Evolutionary conservation across 257 asterid genomes (phyloP), one percentile per base, ranked within the genome.

Genomic region (Leonotis leonurus): DNA sequence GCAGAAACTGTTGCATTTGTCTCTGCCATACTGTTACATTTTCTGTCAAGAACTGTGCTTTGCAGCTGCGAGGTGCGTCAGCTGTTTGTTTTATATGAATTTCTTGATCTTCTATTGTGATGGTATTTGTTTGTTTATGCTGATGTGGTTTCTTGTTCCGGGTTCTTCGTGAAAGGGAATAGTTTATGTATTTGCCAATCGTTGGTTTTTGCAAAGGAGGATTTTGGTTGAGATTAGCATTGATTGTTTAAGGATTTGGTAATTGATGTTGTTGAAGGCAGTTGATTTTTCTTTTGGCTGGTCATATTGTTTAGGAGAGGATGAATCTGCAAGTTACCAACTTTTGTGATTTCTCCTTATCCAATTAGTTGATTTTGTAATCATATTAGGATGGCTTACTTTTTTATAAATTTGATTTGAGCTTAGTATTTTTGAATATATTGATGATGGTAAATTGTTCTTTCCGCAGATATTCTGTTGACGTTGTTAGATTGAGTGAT

Each of bases 311-410:
- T 65, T 69, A 67, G 79, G 78, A n/a, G 63, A 73, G 73, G 80
- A 73, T 71, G 85, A 80, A 84, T 83, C 84, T 80, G 75, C 76
- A 63, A 53, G 69, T 62, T 62, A 69, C 69, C 73, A 51, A 56
- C 83, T 61, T 49, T 49, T 70, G 14, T 41, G 24, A 50, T n/a
- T n/a, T n/a, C n/a, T n/a, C n/a, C n/a, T n/a, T n/a, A n/a, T n/a
- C n/a, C n/a, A 71, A 36, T 49, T 37, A 45, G 48, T 68, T 53
- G 35, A 14, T 50, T 69, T 66, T 64, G 55, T 64, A 35, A 64
- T 51, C 39, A 30, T 72, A 54, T 56, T 68, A 65, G 54, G 74
- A 39, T 20, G 22, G 72, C 25, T 43, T 12, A 4, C 51, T 3
- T n/a, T 18, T 30, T 60, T 57, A 35, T 21, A 20, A 55, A 54